Percentiles rank a stretch among this genome's conserved stretches.
phyloP scores from a whole-genome alignment of 108 stramenopile species.

The Nitzschia palea region DNA sequence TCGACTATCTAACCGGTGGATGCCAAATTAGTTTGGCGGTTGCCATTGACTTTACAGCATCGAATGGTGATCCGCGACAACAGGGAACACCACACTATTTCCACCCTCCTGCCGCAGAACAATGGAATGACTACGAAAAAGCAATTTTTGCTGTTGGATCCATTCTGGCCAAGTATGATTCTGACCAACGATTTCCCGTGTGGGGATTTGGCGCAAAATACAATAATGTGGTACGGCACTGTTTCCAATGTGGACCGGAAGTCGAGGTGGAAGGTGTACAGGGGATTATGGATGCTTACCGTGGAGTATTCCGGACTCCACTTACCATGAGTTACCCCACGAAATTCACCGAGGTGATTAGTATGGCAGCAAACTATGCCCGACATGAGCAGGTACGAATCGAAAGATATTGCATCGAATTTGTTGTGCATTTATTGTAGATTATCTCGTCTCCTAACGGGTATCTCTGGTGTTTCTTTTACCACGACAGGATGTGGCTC shows the following conservation, averaged over 20 bases:
- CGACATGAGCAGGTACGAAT: conserved; percentile 48
- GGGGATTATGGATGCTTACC: conserved; percentile 88
- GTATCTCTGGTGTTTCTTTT: conserved; percentile 9
- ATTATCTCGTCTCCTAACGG: conserved; percentile 14
- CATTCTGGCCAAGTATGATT: conserved; percentile 86
- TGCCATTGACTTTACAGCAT: conserved; percentile 93
- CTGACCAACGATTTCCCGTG: conserved; percentile 83
- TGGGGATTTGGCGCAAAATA: conserved; percentile 97
- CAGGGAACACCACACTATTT: conserved; percentile 81
- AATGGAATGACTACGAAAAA: conserved; percentile 84
- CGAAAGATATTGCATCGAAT: neutral
- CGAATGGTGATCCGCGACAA: conserved; percentile 86
- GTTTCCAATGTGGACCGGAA: conserved; percentile 75
- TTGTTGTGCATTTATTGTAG: neutral
- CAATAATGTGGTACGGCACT: conserved; percentile 78
- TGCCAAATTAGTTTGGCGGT: conserved; percentile 78
- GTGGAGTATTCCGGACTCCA: conserved; percentile 66
- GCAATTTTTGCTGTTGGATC: conserved; percentile 75
- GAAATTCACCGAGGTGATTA: conserved; percentile 83
- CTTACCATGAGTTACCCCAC: conserved; percentile 89
- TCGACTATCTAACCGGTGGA: conserved; percentile 76
- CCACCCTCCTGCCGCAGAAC: conserved; percentile 54
- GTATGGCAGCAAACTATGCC: conserved; percentile 70
- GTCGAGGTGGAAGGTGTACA: conserved; percentile 78
- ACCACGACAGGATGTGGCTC: conserved; percentile 36